These are phyloP conservation scores for Penicillium janthinellum DNA, from an alignment of 2,329 filamentous ascomycete genomes.

Conservation along the genomic window DNA sequence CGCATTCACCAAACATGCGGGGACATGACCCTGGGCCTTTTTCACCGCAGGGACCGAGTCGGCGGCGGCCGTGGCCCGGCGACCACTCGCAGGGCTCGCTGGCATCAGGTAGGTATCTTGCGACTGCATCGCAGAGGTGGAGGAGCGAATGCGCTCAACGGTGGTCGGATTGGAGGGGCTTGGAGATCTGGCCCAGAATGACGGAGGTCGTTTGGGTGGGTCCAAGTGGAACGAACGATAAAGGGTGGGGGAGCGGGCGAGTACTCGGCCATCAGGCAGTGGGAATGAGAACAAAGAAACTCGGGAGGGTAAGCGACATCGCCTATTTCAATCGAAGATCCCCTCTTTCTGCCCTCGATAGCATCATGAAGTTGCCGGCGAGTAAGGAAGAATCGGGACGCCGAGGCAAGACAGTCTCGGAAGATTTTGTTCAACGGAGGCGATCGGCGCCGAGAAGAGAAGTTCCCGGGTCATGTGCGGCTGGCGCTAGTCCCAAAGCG, in stretches of 20 bases:
- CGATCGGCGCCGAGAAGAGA: slow-evolving; percentile 53
- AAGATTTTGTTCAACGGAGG: slow-evolving; percentile 17
- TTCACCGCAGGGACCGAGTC: slow-evolving; percentile 87
- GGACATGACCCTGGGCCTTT: slow-evolving; percentile 75
- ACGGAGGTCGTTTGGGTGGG: slow-evolving; percentile 34
- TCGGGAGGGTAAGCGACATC: neutral
- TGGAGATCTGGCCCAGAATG: slow-evolving; percentile 32
- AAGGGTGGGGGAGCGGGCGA: slow-evolving; percentile 28
- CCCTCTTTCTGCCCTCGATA: neutral
- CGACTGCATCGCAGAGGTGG: slow-evolving; percentile 50
- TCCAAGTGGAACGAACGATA: slow-evolving; percentile 37
- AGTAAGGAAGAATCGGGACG: neutral
- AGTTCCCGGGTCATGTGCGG: slow-evolving; percentile 44
- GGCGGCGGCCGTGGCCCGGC: slow-evolving; percentile 57
- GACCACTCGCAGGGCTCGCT: slow-evolving; percentile 72
- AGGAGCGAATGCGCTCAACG: slow-evolving; percentile 31
- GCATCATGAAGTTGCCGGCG: neutral
- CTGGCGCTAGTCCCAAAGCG: slow-evolving; percentile 44
- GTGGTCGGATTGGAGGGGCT: slow-evolving; percentile 30
- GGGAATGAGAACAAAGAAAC: neutral
- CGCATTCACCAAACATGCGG: slow-evolving; percentile 94
- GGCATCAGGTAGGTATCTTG: slow-evolving; percentile 88
- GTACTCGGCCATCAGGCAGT: slow-evolving; percentile 35
- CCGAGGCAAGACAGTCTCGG: neutral
- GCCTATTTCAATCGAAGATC: neutral